Conservation (phyloP, 768 basidiomycete genomes). For the Dacryopinax primogenitus region DNA sequence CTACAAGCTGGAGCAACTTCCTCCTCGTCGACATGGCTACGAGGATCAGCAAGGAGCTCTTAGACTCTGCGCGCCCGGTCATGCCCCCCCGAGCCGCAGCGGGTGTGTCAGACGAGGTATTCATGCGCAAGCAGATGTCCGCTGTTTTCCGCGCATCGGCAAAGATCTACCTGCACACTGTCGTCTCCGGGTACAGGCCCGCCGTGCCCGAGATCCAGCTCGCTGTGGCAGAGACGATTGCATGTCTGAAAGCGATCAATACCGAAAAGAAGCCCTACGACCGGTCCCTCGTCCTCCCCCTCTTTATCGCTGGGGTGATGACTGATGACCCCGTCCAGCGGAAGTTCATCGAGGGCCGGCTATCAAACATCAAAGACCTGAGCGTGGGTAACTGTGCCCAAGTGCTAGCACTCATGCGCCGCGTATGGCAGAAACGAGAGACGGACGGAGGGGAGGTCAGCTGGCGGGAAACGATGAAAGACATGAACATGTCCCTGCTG, state of each 20-base stretch:
- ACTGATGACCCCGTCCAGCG: constrained; percentile 48
- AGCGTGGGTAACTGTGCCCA: constrained; percentile 49
- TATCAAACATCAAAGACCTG: constrained; percentile 38
- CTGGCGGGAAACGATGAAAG: constrained; percentile 47
- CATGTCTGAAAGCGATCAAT: constrained; percentile 30
- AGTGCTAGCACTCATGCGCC: constrained; percentile 49
- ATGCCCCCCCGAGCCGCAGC: constrained; percentile 10
- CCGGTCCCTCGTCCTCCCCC: constrained; percentile 56
- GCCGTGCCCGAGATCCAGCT: constrained; percentile 56
- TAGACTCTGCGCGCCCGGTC: constrained; percentile 9
- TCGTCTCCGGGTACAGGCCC: constrained; percentile 41
- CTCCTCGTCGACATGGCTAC: constrained; percentile 2
- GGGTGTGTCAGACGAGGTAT: constrained; percentile 30
- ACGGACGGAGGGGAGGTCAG: constrained; percentile 30
- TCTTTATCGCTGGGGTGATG: constrained; percentile 61
- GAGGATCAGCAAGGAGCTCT: constrained; percentile 1
- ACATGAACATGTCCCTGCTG: constrained; percentile 38
- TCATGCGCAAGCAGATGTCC: constrained; percentile 34
- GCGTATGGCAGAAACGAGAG: constrained; percentile 49
- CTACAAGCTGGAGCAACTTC: constrained; percentile 27
- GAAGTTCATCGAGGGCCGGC: constrained; percentile 45
- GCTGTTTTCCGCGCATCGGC: constrained; percentile 55
- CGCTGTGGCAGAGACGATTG: constrained; percentile 44
- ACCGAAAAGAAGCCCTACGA: constrained; percentile 37
- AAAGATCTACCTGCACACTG: constrained; percentile 54